Base-by-base conservation (phyloP, 2,329 filamentous ascomycete species). In the Colletotrichum graminicola region DNA sequence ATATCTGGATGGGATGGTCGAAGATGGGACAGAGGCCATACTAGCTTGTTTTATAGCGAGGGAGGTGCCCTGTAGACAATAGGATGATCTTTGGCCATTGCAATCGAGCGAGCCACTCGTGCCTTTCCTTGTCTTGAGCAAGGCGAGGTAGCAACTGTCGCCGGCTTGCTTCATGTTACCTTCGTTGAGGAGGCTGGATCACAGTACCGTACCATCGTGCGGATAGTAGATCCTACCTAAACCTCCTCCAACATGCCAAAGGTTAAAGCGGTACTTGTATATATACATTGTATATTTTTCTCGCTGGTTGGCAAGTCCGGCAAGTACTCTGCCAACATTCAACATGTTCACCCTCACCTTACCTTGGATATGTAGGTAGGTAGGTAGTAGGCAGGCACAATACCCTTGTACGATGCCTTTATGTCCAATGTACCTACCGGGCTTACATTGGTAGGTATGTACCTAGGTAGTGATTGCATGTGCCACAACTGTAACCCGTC, bases 11-110 rank as follows among this genome's bases (percentile, higher is more conserved):
- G 52, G 60, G 69, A 72, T 41, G 69, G 55, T 49, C 54, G 21
- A 49, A 72, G 69, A 72, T 72, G 69, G 69, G 69, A 72, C 69
- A 69, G 52, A 60, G 43, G 55, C 12, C 34, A 63, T 67, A 63
- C 29, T 63, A 43, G 41, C 21, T 23, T 43, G 39, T 61, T 61
- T 34, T 61, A 62, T 51, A n/a, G 60, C 16, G 32, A 62, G 34
- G 60, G 60, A 62, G 21, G 36, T 29, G 47, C 60, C 60, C 60
- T 62, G 47, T 45, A n/a, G 18, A 7, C 21, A 45, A 6, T n/a
- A 41, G 21, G 8, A 52, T n/a, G 18, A 6, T 26, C 45, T 23
- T 7, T 29, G 36, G 39, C 23, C 56, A 29, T 29, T 16, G 1
- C 11, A 39, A 56, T 23, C n/a, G 36, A 34, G 32, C 52, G 10